Evolutionary conservation across 2,329 filamentous ascomycete species (phyloP), one percentile per base, ranked within the genome.

Genomic region (Aspergillus awamori): DNA sequence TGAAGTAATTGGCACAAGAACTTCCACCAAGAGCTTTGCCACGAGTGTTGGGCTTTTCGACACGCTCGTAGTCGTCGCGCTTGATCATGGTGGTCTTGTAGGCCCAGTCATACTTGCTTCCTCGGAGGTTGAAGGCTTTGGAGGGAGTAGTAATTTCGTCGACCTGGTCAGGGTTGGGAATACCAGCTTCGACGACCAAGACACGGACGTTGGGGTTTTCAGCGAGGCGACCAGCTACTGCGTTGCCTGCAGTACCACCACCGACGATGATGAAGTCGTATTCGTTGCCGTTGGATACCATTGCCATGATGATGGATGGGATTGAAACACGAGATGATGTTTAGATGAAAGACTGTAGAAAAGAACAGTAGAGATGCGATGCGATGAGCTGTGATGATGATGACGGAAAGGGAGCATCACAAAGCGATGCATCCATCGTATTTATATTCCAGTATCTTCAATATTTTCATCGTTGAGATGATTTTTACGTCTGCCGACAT

Each of bases 51-150:
- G 85, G 85, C 76, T 87, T 87, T 70, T 88, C 85, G 39, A 87
- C 77, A 10, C 86, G 83, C 54, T 83, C 82, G 68, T 87, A 88
- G 66, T 88, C 71, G 10, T 70, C 68, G n/a, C 70, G 69, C 53
- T 86, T 80, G 69, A 88, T 81, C 74, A 88, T 82, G 30, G 84
- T 87, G 2, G 84, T 84, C 76, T 88, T 87, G 74, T 87, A 88
- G 0, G 77, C 77, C 84, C 84, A 87, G 71, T 88, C 86, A 66
- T 86, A 81, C 67, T 86, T 73, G 70, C 82, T 84, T n/a, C 79
- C 80, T 17, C 85, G 81, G 0, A 87, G 79, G 3, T 81, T 78
- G 66, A 88, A 83, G 24, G 85, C 86, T 8, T 76, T 73, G 2
- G 83, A 81, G 1, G 86, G 86, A 1, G 85, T 87, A 5, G 78